Base-by-base conservation (phyloP, 1,284 basidiomycete species). In the Pseudozyma hubeiensis region DNA sequence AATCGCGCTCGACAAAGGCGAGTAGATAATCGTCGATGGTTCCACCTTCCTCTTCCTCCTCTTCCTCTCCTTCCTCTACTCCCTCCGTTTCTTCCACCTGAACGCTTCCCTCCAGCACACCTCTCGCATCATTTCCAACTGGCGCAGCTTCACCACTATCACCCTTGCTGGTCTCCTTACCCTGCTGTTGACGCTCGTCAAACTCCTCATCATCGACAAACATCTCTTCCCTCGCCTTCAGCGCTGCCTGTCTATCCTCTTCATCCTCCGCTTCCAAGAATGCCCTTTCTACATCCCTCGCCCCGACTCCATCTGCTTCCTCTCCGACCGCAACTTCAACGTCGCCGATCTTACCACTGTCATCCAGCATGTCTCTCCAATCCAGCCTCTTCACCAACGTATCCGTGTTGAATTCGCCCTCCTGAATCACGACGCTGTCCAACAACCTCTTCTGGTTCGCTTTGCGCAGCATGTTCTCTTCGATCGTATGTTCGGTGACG, bases 401-500 rank as follows among this genome's bases (percentile, higher is more conserved):
- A 29, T 88, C 87, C 17, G 87, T 88, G 30, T 86, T 88, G 81
- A 98, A 98, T 81, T 93, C 92, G 45, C 95, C 95, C 79, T 91
- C 90, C 83, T 95, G 93, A 68, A 98, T 97, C 73, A 98, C 94
- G 47, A 98, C 87, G 64, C 92, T 91, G 84, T 97, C 94, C 54
- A 98, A 87, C 16, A 91, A 89, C 48, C 95, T 90, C 85, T 98
- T 98, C 86, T 98, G 94, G 78, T 97, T 95, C 14, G 95, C 95
- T 85, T 97, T 97, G 64, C 91, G 90, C 39, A 97, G 88, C 89
- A 98, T 93, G 64, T 94, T 94, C 85, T 97, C 95, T 85, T 98
- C 96, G 49, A 98, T 93, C 0, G 95, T 97, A 85, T 93, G 90
- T 74, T 90, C 88, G 5, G 93, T 95, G 48, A 98, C 91, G 84